phyloP scores from a whole-genome alignment of 495 filamentous ascomycete genomes.

The Penicillium antarcticum region DNA sequence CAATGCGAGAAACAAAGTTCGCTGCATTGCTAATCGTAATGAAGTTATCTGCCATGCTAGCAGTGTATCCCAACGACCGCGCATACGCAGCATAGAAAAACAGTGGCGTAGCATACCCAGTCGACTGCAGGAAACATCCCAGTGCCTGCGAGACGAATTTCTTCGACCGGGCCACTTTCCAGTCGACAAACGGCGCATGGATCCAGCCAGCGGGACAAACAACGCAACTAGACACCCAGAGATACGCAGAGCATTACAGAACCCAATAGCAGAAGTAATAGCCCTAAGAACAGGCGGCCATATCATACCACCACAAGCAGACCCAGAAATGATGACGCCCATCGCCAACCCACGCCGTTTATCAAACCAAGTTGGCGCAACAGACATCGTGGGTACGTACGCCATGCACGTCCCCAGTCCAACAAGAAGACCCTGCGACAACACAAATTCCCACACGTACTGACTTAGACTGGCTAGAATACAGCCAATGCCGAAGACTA shows the following conservation, averaged over 20 bases:
- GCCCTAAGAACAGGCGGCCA: conserved; percentile 45
- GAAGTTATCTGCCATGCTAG: conserved; percentile 38
- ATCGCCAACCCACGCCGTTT: conserved; percentile 52
- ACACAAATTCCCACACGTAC: conserved; percentile 57
- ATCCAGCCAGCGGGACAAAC: conserved; percentile 38
- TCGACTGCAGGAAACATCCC: conserved; percentile 41
- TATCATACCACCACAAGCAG: conserved; percentile 52
- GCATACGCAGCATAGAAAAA: conserved; percentile 45
- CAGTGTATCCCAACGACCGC: conserved; percentile 37
- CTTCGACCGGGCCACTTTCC: conserved; percentile 32
- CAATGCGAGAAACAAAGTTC: conserved; percentile 49
- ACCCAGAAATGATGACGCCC: conserved; percentile 52
- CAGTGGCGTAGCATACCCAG: conserved; percentile 41
- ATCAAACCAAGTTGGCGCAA: conserved; percentile 53
- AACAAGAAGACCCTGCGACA: conserved; percentile 56
- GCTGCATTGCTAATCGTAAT: conserved; percentile 54
- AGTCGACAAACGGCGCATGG: conserved; percentile 34
- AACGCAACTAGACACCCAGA: conserved; percentile 43
- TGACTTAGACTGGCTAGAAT: conserved; percentile 56
- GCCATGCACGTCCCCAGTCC: conserved; percentile 48
- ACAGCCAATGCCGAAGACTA: conserved; percentile 34
- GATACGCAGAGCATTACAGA: conserved; percentile 50
- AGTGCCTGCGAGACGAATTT: conserved; percentile 39
- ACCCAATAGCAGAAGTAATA: conserved; percentile 48
- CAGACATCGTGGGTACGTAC: conserved; percentile 51